phyloP scores from a whole-genome alignment of 108 stramenopile genomes.

The Fistulifera pelliculosa region DNA sequence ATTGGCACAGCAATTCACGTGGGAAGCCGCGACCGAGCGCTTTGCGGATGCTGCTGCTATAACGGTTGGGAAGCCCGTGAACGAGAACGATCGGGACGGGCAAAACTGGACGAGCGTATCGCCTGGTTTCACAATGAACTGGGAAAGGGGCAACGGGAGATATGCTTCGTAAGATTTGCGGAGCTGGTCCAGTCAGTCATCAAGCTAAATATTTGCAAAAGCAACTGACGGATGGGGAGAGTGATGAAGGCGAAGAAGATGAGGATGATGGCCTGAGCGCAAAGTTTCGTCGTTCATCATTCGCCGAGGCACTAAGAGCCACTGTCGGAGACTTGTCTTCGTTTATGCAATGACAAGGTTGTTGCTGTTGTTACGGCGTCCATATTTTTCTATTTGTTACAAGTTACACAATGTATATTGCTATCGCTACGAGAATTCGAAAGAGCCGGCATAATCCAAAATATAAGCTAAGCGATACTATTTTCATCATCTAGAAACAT shows the following conservation, averaged over 20 bases:
- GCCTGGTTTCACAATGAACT: slow-evolving; percentile 66
- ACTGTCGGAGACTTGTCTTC: background rate
- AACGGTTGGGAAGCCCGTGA: slow-evolving; percentile 51
- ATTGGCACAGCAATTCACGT: slow-evolving; percentile 50
- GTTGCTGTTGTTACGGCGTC: too few relatives aligned
- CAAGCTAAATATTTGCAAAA: slow-evolving; percentile 54
- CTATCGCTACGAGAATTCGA: too few relatives aligned
- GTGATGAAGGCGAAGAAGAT: slow-evolving; percentile 5
- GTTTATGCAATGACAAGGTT: slow-evolving; percentile 2
- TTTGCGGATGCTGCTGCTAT: slow-evolving; percentile 56
- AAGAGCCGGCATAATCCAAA: too few relatives aligned
- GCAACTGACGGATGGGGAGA: slow-evolving; percentile 8
- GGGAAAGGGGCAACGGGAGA: slow-evolving; percentile 67
- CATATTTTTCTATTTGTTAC: too few relatives aligned
- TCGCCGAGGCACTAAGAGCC: slow-evolving; percentile 5
- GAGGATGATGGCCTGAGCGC: slow-evolving; percentile 6
- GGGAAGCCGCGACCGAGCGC: slow-evolving; percentile 79
- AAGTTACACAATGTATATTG: too few relatives aligned
- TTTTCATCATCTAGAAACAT: too few relatives aligned
- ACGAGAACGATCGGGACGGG: slow-evolving; percentile 35
- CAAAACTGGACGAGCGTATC: slow-evolving; percentile 67
- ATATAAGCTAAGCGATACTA: too few relatives aligned
- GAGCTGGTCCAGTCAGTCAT: slow-evolving; percentile 54
- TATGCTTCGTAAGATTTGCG: slow-evolving; percentile 49
- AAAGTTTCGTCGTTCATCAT: slow-evolving; percentile 7